These are phyloP conservation scores for Flagelloscypha sp. DNA, from an alignment of 768 basidiomycete genomes.

Conservation along the genomic window DNA sequence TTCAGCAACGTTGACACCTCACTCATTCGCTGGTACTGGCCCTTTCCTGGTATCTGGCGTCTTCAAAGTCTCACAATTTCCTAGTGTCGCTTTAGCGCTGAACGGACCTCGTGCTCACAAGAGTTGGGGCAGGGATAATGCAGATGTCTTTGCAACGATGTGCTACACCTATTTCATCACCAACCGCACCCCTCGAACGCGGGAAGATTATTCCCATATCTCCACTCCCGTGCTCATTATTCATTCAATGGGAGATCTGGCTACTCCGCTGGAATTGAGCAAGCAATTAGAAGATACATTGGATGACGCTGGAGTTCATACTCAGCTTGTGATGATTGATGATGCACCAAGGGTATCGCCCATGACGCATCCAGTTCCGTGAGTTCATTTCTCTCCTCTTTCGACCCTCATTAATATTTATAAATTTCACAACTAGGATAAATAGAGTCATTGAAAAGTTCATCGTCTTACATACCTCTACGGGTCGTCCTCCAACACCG, in stretches of 20 bases:
- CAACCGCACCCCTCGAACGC: slow-evolving; percentile 17
- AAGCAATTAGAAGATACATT: slow-evolving; percentile 20
- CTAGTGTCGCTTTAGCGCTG: slow-evolving; percentile 6
- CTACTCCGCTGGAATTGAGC: slow-evolving; percentile 21
- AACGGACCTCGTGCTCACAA: slow-evolving; percentile 14
- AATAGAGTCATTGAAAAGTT: no score
- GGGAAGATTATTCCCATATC: slow-evolving; percentile 16
- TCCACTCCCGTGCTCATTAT: slow-evolving; percentile 24
- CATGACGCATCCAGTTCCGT: slow-evolving; percentile 19
- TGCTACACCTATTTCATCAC: slow-evolving; percentile 24
- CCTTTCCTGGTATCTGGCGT: neutral
- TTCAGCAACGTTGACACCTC: slow-evolving; percentile 17
- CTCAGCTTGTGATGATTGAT: slow-evolving; percentile 16
- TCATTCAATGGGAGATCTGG: slow-evolving; percentile 27
- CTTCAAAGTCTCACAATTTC: neutral
- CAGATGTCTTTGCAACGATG: slow-evolving; percentile 22
- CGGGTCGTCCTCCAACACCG: no score
- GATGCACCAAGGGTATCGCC: slow-evolving; percentile 30
- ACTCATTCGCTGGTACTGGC: slow-evolving; percentile 19
- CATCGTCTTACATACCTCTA: no score
- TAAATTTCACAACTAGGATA: no score
- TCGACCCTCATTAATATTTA: no score
- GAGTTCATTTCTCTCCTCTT: no score
- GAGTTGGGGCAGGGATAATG: slow-evolving; percentile 19
- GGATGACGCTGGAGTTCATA: slow-evolving; percentile 20